A percentile compares a stretch with the other conserved stretches of the same genome.
These are phyloP conservation scores for Verbascum thapsus DNA, from an alignment of 257 asterid species.

Conservation along the genomic window DNA sequence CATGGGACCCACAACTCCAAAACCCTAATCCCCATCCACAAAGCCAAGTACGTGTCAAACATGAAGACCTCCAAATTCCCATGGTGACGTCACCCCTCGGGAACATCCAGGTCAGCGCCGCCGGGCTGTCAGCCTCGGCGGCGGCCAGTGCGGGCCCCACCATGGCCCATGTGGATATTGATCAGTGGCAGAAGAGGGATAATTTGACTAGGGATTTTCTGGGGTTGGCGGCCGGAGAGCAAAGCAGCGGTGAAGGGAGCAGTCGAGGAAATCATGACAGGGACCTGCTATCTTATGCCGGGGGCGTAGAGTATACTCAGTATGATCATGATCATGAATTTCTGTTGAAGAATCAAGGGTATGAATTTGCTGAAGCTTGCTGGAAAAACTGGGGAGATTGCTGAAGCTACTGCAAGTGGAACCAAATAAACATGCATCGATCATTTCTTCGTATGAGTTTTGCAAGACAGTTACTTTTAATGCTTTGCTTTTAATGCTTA, in stretches of 20 bases:
- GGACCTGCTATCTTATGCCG: constrained; percentile 45
- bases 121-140: constrained; percentile 48
- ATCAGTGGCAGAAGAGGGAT: constrained; percentile 66
- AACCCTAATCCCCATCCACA: constrained; percentile 28
- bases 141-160: constrained; percentile 63
- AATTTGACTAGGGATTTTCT: constrained; percentile 74
- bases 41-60: constrained; percentile 41
- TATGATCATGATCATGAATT: constrained; percentile 48
- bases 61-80: constrained; percentile 46
- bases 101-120: constrained; percentile 21
- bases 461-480: no score
- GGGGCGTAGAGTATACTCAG: constrained; percentile 45
- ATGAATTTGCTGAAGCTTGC: constrained; percentile 50
- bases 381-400: constrained; percentile 63
- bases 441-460: no score
- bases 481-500: not conserved
- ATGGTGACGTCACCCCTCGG: constrained; percentile 27
- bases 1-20: constrained; percentile 32
- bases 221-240: constrained; percentile 58
- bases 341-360: constrained; percentile 50
- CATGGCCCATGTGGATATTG: constrained; percentile 68
- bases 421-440: not conserved
- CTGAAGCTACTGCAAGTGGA: constrained; percentile 30
- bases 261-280: constrained; percentile 28
- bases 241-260: constrained; percentile 31